phyloP scores from a whole-genome alignment of 2,329 filamentous ascomycete genomes.

The Pyricularia sp. region DNA sequence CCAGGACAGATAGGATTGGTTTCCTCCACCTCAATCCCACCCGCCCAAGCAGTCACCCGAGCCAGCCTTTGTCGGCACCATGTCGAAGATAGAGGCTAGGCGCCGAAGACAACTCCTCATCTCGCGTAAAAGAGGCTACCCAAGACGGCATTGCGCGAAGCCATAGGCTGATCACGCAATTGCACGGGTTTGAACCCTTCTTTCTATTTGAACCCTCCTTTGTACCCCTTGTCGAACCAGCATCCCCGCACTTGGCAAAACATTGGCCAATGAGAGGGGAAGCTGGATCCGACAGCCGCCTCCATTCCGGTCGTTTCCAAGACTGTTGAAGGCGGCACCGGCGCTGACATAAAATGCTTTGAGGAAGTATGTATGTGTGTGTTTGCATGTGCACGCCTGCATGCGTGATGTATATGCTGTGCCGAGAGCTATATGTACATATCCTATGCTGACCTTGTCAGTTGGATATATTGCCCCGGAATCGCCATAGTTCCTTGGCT shows the following conservation, averaged over 20 bases:
- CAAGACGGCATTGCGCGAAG: constrained; percentile 2
- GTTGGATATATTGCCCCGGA: neutral
- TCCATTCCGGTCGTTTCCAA: neutral
- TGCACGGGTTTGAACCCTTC: neutral
- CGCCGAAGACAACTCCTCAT: neutral
- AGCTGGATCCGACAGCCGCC: neutral
- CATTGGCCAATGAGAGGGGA: neutral
- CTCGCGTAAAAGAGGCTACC: neutral
- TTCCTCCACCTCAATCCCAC: neutral
- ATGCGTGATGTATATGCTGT: too few species aligned
- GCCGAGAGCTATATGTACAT: neutral
- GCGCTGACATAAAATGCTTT: neutral
- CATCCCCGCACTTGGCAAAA: neutral
- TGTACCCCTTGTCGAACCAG: neutral
- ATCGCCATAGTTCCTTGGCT: neutral
- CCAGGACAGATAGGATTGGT: neutral
- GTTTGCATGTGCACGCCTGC: too few species aligned
- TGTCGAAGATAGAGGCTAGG: neutral
- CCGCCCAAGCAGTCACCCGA: too few species aligned
- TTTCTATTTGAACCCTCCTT: neutral
- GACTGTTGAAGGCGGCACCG: neutral
- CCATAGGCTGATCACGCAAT: constrained; percentile 1
- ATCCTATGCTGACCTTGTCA: too few species aligned
- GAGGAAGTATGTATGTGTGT: too few species aligned
- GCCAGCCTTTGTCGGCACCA: neutral